Evolutionary conservation across 2,329 filamentous ascomycete species (phyloP).

Genomic region (Penicillium sp.): DNA sequence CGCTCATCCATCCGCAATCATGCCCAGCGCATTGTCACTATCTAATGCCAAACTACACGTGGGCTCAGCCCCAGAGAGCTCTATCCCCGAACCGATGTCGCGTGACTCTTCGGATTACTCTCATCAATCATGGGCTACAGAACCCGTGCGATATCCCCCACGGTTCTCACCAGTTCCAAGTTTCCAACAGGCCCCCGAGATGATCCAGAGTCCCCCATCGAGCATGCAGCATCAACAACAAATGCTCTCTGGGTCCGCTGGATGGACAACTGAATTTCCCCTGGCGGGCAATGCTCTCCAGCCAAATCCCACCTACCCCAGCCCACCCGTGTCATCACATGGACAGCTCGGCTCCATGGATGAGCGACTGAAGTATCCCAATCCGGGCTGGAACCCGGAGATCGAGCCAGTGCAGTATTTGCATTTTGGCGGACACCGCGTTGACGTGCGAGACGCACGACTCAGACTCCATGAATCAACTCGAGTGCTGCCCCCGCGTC

Average conservation of each 20-base stretch:
- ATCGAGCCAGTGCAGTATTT: slow-evolving; percentile 16
- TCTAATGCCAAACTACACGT: slow-evolving; percentile 15
- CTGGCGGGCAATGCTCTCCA: slow-evolving; percentile 15
- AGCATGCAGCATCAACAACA: slow-evolving; percentile 20
- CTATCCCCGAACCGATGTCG: slow-evolving; percentile 32
- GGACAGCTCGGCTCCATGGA: slow-evolving; percentile 23
- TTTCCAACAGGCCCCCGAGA: slow-evolving; percentile 14
- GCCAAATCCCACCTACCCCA: slow-evolving; percentile 20
- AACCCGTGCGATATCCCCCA: slow-evolving; percentile 32
- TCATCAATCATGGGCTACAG: slow-evolving; percentile 38
- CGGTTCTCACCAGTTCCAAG: slow-evolving; percentile 25
- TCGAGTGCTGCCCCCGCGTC: slow-evolving; percentile 17
- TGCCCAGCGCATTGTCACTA: slow-evolving; percentile 33
- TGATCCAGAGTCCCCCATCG: slow-evolving; percentile 8
- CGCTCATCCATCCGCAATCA: slow-evolving; percentile 34
- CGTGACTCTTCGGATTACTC: slow-evolving; percentile 36
- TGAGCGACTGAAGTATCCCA: slow-evolving; percentile 12
- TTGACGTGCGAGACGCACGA: slow-evolving; percentile 32
- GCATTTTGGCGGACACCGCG: slow-evolving; percentile 30
- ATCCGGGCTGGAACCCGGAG: slow-evolving; percentile 18
- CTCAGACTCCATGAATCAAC: slow-evolving; percentile 22
- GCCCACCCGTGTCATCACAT: slow-evolving; percentile 4
- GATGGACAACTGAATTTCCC: slow-evolving; percentile 22
- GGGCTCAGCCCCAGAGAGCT: slow-evolving; percentile 30
- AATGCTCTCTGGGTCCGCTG: slow-evolving; percentile 16